Evolutionary conservation across 768 basidiomycete genomes (phyloP).

Genomic region (Boletus tomentosulus): DNA sequence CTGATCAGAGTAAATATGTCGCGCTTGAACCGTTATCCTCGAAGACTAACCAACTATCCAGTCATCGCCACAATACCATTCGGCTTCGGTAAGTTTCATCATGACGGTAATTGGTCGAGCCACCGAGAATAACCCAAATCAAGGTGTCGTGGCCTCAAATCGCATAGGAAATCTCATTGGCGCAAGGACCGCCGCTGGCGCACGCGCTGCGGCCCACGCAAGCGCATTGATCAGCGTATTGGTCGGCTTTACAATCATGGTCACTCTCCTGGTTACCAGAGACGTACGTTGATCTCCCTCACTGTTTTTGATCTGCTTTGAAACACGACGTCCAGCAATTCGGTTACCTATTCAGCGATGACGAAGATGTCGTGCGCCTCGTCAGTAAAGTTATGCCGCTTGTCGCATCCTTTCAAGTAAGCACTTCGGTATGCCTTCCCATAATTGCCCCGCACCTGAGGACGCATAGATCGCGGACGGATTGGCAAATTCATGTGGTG

Average conservation of each 20-base stretch:
- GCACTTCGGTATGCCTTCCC: background rate
- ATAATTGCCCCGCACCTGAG: background rate
- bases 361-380: slow-evolving; percentile 47
- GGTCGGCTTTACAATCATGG: slow-evolving; percentile 56
- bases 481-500: slow-evolving; percentile 48
- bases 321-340: slow-evolving; percentile 37
- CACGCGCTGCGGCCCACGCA: slow-evolving; percentile 57
- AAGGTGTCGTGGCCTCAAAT: slow-evolving; percentile 66
- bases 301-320: background rate
- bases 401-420: slow-evolving; percentile 52
- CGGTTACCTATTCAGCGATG: slow-evolving; percentile 68
- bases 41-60: slow-evolving; percentile 18
- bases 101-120: background rate
- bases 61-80: slow-evolving; percentile 75
- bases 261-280: slow-evolving; percentile 50
- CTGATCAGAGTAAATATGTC: slow-evolving; percentile 57
- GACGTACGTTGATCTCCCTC: slow-evolving; percentile 39
- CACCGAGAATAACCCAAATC: background rate
- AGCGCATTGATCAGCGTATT: slow-evolving; percentile 62
- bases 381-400: slow-evolving; percentile 50
- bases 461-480: slow-evolving; percentile 46
- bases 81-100: slow-evolving; percentile 48
- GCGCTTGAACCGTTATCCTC: background rate
- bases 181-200: slow-evolving; percentile 44
- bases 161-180: slow-evolving; percentile 74